phyloP scores from a whole-genome alignment of 371 early-diverging fungal species.

The Rhizopus sp. region DNA sequence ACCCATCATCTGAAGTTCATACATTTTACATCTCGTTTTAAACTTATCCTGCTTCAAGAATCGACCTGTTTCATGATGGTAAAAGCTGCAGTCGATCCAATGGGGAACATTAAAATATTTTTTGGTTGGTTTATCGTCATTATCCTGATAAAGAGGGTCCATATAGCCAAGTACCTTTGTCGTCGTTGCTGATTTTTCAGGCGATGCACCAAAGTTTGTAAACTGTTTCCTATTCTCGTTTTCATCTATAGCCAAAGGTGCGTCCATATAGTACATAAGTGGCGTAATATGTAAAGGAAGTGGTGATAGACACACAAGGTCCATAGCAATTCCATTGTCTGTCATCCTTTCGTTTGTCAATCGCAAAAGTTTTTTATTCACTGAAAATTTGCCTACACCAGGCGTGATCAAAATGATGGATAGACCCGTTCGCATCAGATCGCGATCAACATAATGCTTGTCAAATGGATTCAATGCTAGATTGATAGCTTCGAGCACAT shows the following conservation, averaged over 20 bases:
- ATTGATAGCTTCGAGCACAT: slow-evolving; percentile 94
- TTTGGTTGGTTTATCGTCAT: slow-evolving; percentile 35
- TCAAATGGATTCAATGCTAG: slow-evolving; percentile 93
- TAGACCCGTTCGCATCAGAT: slow-evolving; percentile 89
- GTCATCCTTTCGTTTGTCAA: slow-evolving; percentile 95
- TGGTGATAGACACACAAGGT: slow-evolving; percentile 88
- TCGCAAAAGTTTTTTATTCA: slow-evolving; percentile 79
- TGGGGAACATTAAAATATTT: slow-evolving; percentile 81
- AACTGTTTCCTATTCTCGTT: slow-evolving; percentile 14
- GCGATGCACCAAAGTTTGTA: slow-evolving; percentile 25
- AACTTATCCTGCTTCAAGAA: slow-evolving; percentile 58
- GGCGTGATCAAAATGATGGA: slow-evolving; percentile 93
- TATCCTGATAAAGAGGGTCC: slow-evolving; percentile 63
- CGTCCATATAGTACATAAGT: slow-evolving; percentile 76
- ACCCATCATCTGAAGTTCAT: slow-evolving; percentile 83
- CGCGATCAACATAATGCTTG: slow-evolving; percentile 91
- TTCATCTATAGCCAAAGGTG: slow-evolving; percentile 33
- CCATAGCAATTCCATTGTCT: slow-evolving; percentile 91
- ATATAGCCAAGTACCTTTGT: slow-evolving; percentile 42
- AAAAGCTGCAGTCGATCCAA: slow-evolving; percentile 94
- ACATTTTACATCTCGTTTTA: slow-evolving; percentile 78
- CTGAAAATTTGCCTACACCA: slow-evolving; percentile 86
- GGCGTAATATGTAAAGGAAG: slow-evolving; percentile 91
- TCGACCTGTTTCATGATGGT: slow-evolving; percentile 59
- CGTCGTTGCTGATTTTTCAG: slow-evolving; percentile 29